Evolutionary conservation across 768 basidiomycete species (phyloP).

Genomic region (Hygrocybe punicea): DNA sequence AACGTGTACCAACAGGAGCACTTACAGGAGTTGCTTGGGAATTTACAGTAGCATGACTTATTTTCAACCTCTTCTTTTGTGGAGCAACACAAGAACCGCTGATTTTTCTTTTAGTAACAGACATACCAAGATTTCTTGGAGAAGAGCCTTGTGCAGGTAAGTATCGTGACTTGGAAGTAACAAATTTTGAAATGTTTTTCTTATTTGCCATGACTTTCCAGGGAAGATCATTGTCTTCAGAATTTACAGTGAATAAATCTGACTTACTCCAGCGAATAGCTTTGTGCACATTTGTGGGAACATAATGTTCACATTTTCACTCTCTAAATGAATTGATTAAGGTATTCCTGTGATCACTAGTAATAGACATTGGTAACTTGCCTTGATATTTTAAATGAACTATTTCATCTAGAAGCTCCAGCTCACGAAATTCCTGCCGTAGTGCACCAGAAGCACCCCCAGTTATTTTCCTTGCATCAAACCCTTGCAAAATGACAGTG

Average conservation of each 20-base stretch:
- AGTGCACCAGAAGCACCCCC: conserved; percentile 12
- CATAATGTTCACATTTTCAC: conserved; percentile 3
- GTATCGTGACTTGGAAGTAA: too few species aligned
- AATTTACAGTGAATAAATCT: too few species aligned
- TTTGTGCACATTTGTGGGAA: conserved; percentile 4
- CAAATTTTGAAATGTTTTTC: too few species aligned
- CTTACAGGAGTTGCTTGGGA: too few species aligned
- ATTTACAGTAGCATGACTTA: too few species aligned
- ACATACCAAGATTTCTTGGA: too few species aligned
- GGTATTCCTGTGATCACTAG: neutral
- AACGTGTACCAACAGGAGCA: neutral
- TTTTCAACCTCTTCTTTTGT: too few species aligned
- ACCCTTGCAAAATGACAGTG: conserved; percentile 27
- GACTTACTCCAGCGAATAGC: conserved; percentile 2
- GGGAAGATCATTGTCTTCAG: too few species aligned
- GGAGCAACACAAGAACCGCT: too few species aligned
- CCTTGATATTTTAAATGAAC: conserved; percentile 13
- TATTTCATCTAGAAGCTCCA: conserved; percentile 22
- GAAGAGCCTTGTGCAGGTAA: too few species aligned
- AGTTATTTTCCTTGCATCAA: conserved; percentile 18
- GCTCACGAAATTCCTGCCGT: conserved; percentile 21
- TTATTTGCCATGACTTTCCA: too few species aligned
- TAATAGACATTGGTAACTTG: neutral
- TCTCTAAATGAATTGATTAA: neutral
- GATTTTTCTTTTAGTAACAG: too few species aligned